Evolutionary conservation across 805 yeast species (phyloP), one percentile per base, ranked within the genome.

Genomic region (Metschnikowia vanudenii): DNA sequence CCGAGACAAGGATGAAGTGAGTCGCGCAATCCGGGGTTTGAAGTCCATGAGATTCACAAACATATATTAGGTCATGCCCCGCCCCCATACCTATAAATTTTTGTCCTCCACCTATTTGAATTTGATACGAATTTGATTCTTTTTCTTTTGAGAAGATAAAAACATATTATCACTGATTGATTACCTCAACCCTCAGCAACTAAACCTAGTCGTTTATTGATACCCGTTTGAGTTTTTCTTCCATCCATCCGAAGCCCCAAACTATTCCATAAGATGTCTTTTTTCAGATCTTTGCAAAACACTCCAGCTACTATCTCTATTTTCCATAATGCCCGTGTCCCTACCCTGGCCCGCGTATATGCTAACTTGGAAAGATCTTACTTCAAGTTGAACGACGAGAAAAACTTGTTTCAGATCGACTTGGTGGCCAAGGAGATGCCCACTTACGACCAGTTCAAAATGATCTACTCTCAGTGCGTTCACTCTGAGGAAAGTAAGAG

Each of bases 301-400:
- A 60, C 71, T 10, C 74, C 75, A 6, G 73, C 74, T 37, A 68
- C 71, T 9, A 62, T 72, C 37, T 56, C 69, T 43, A 69, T 72
- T 33, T 72, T 71, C 60, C 75, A 71, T 57, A 69, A 68, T 54
- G 54, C 64, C 30, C 63, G 61, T 32, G 54, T 70, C 35, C 69
- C 73, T 3, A 57, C 59, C 22, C 65, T 68, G 46, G 59, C 60
- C 5, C 57, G 58, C 19, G 58, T 72, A 18, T 65, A 63, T 51
- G 58, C 63, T 30, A 44, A 55, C 6, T 62, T 72, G 47, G 62
- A 63, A 38, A 57, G 59, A 46, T 71, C 75, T 1, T 58, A 60
- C 48, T 45, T 29, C 40, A 59, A 61, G 29, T 51, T 69, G 46
- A 67, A 69, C 51, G 59, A 57, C 6, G 59, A 65, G 39, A 60